Base-by-base conservation (phyloP, 1,284 basidiomycete genomes). In the Vanrija sp. region DNA sequence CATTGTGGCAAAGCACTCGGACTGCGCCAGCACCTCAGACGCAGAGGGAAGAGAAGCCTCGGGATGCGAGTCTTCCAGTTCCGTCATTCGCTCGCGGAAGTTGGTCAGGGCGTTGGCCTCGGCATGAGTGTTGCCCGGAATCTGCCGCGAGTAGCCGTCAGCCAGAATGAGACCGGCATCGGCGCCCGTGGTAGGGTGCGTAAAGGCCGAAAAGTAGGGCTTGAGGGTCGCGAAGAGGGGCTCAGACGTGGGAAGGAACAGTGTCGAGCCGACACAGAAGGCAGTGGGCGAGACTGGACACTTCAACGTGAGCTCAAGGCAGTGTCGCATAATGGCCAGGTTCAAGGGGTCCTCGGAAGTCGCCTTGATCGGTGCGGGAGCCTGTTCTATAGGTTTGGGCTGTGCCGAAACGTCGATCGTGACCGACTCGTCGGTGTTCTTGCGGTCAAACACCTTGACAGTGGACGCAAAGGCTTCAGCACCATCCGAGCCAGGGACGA, bases 111-210 rank as follows among this genome's bases (percentile, higher is more conserved):
- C 94, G 71, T 95, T 96, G 21, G 94, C 91, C 78, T 99, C 95
- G 14, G 95, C 95, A 74, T 99, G 96, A 2, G 95, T 98, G 74
- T 98, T 98, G 49, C 94, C 95, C 1, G 86, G 82, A 0, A 97
- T 82, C 74, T 98, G 94, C 68, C 96, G 83, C 38, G 93, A 97
- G 77, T 87, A 95, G 25, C 94, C 94, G 7, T 86, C 86, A 6
- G 89, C 80, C 25, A 98, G 77, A 39, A 89, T 76, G 44, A 76
- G 56, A n/a, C 71, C 69, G 9, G 60, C 57, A n/a, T 50, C 43
- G 40, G 48, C 46, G 44, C 44, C 51, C 23, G 49, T 59, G 16
- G 49, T 38, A 1, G 61, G 52, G 25, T 57, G 25, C 29, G 60
- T 23, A 57, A 72, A 72, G 25, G 52, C n/a, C 14, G 55, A 49